Conservation (phyloP, 2,329 filamentous ascomycete genomes). For the Microdochium bolleyi region DNA sequence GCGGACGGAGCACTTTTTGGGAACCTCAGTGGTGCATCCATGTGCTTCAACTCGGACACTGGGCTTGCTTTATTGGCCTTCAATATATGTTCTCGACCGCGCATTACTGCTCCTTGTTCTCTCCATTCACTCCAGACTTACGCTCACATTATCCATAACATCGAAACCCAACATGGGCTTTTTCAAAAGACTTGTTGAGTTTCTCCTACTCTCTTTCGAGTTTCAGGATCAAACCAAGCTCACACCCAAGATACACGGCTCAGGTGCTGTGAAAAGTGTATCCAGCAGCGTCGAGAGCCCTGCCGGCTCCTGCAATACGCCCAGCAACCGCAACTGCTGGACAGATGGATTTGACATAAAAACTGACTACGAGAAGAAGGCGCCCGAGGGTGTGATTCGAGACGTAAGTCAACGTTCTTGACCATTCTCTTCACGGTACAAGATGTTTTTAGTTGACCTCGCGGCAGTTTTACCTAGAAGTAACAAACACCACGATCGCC, state of each 20-base stretch:
- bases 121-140: too few species aligned
- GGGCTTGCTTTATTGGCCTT: too few species aligned
- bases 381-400: slow-evolving; percentile 7
- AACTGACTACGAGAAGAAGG: slow-evolving; percentile 15
- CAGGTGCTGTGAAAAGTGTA: neutral
- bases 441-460: neutral
- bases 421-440: neutral
- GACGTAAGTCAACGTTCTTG: neutral
- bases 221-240: neutral
- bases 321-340: slow-evolving; percentile 14
- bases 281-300: neutral
- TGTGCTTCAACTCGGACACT: too few species aligned
- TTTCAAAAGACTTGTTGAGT: neutral
- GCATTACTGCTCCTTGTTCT: neutral
- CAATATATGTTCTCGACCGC: neutral
- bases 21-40: too few species aligned
- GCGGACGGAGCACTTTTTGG: too few species aligned
- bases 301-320: neutral
- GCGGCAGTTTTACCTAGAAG: neutral
- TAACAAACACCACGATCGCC: neutral
- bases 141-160: too few species aligned
- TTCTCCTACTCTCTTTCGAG: neutral
- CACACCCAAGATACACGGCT: too few species aligned
- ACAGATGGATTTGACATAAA: slow-evolving; percentile 12
- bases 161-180: neutral